Conservation (phyloP, 148 eudicot species). For the Dysphania ambrosioides region DNA sequence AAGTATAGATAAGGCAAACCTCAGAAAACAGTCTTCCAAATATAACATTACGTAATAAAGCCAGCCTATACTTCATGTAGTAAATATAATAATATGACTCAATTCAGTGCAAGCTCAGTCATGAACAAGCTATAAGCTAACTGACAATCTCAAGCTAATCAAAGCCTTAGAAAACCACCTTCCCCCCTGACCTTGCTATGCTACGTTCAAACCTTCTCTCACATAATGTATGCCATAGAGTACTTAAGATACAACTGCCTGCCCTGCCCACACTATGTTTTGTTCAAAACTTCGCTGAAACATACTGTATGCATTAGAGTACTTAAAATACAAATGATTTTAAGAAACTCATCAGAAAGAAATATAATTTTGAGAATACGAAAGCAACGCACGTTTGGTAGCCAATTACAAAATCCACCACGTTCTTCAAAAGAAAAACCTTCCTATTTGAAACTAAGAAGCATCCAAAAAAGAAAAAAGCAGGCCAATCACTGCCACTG, state of each 20-base stretch:
- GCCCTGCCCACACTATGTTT: background rate
- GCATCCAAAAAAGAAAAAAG: background rate
- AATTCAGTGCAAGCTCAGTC: background rate
- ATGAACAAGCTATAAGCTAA: background rate
- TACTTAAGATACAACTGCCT: too few relatives aligned
- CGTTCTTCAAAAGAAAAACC: background rate
- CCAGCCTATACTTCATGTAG: background rate
- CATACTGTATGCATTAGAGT: background rate
- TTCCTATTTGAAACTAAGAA: background rate
- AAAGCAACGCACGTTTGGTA: too few relatives aligned
- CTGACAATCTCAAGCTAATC: too few relatives aligned
- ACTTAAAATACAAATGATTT: background rate
- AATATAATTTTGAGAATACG: background rate
- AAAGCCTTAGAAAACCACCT: too few relatives aligned
- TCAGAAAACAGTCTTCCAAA: background rate
- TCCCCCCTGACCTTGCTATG: too few relatives aligned
- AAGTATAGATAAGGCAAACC: background rate
- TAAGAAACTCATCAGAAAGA: background rate
- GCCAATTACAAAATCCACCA: background rate
- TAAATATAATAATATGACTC: background rate
- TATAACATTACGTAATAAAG: background rate
- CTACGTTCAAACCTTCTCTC: too few relatives aligned
- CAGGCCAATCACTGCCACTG: background rate
- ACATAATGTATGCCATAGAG: too few relatives aligned
- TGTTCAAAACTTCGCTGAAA: background rate